Conservation (phyloP, 2,329 filamentous ascomycete genomes). For the Coleophoma crateriformis region DNA sequence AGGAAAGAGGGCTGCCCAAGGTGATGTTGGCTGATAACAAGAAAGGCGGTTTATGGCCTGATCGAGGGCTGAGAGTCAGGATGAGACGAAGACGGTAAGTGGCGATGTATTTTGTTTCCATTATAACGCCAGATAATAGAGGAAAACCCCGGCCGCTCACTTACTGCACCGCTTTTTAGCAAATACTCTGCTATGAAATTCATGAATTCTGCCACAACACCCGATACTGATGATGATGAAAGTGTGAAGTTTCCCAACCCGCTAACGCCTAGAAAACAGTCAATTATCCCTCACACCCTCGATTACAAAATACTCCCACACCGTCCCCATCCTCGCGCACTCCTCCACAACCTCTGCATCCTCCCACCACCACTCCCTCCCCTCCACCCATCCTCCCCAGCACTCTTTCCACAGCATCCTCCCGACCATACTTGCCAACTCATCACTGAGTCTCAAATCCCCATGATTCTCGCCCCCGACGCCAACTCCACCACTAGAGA, state of each 20-base stretch:
- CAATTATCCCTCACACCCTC: conserved; percentile 42
- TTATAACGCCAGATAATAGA: too few species aligned
- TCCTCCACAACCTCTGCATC: conserved; percentile 47
- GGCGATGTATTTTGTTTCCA: too few species aligned
- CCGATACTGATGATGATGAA: background rate
- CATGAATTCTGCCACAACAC: background rate
- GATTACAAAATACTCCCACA: conserved; percentile 54
- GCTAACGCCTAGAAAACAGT: background rate
- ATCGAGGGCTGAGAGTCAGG: background rate
- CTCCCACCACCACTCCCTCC: conserved; percentile 56
- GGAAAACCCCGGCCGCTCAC: too few species aligned
- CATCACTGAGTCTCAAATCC: conserved; percentile 24
- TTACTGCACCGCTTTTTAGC: too few species aligned
- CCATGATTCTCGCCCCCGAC: conserved; percentile 2
- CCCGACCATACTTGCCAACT: conserved; percentile 47
- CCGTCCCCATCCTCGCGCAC: conserved; percentile 46
- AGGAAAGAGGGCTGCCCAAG: background rate
- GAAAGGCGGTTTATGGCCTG: background rate
- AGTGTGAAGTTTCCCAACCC: background rate
- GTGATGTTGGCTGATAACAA: background rate
- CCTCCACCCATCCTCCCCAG: conserved; percentile 40
- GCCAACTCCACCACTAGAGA: conserved; percentile 6
- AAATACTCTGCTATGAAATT: background rate
- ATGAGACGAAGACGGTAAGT: background rate
- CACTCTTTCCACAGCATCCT: conserved; percentile 56